Conservation (phyloP, 805 yeast species). For the Lachancea sp. region DNA sequence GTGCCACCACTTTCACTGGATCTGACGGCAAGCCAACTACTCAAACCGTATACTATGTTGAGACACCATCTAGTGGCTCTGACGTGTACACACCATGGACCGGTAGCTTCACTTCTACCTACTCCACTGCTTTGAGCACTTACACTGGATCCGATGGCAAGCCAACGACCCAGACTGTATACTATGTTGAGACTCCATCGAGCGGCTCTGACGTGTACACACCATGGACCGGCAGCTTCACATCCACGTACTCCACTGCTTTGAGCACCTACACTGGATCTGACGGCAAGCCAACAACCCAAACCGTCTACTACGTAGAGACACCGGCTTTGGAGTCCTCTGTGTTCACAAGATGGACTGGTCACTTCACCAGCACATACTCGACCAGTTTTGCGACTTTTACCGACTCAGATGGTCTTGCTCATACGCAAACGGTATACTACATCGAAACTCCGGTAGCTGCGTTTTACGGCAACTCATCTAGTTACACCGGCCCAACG, state of each 20-base stretch:
- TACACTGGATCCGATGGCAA: conserved; percentile 11
- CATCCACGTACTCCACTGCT: too few species aligned
- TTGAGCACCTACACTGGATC: too few species aligned
- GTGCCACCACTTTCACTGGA: too few species aligned
- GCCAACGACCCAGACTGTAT: conserved; percentile 10
- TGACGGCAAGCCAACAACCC: too few species aligned
- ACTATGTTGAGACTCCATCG: conserved; percentile 15
- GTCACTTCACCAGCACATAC: conserved; percentile 4
- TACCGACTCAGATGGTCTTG: conserved; percentile 10
- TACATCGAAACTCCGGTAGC: conserved; percentile 13
- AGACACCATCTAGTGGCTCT: too few species aligned
- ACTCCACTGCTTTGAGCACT: too few species aligned
- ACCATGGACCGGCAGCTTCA: too few species aligned
- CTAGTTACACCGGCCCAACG: too few species aligned
- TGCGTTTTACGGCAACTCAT: background rate
- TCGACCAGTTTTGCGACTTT: conserved; percentile 7
- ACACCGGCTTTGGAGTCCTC: conserved; percentile 6
- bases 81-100: too few species aligned
- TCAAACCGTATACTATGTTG: too few species aligned
- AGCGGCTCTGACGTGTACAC: background rate
- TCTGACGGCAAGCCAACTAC: too few species aligned
- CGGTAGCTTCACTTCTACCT: too few species aligned
- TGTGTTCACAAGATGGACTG: conserved; percentile 3
- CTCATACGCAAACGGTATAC: conserved; percentile 10
- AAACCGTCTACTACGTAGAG: conserved; percentile 5